Evolutionary conservation across 1,284 basidiomycete genomes (phyloP).

Genomic region (Blastosporella zonata): DNA sequence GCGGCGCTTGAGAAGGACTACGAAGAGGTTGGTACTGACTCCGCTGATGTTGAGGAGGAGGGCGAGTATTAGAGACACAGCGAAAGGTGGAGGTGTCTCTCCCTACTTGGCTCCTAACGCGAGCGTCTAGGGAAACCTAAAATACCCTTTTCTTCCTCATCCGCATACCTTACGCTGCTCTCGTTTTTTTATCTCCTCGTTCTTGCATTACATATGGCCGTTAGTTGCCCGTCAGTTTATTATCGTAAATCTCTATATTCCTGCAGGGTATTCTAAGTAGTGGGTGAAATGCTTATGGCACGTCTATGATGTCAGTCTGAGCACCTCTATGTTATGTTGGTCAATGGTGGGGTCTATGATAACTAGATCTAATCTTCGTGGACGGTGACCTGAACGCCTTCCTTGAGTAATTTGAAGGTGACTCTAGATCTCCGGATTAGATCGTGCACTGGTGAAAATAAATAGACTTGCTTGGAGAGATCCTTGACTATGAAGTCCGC

Average conservation of each 20-base stretch:
- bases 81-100: slow-evolving; percentile 13
- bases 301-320: not conserved
- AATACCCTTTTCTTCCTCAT: slow-evolving; percentile 21
- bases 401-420: slow-evolving; percentile 38
- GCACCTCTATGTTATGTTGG: not conserved
- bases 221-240: slow-evolving; percentile 13
- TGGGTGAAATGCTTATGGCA: not conserved
- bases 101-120: slow-evolving; percentile 11
- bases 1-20: slow-evolving; percentile 97
- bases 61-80: slow-evolving; percentile 61
- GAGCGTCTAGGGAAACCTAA: slow-evolving; percentile 14
- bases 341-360: too few relatives aligned
- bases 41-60: slow-evolving; percentile 79
- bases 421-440: slow-evolving; percentile 32
- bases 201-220: slow-evolving; percentile 18
- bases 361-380: slow-evolving; percentile 4
- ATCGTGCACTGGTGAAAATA: not conserved
- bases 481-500: slow-evolving; percentile 64
- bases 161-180: slow-evolving; percentile 14
- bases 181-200: slow-evolving; percentile 9
- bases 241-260: slow-evolving; percentile 11
- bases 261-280: slow-evolving; percentile 1
- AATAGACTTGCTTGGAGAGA: slow-evolving; percentile 49
- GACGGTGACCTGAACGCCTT: slow-evolving; percentile 33
- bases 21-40: slow-evolving; percentile 93